Percentiles rank a stretch among this genome's conserved stretches.
Evolutionary conservation across 768 basidiomycete genomes (phyloP).

Genomic region (Rhizopogon salebrosus): DNA sequence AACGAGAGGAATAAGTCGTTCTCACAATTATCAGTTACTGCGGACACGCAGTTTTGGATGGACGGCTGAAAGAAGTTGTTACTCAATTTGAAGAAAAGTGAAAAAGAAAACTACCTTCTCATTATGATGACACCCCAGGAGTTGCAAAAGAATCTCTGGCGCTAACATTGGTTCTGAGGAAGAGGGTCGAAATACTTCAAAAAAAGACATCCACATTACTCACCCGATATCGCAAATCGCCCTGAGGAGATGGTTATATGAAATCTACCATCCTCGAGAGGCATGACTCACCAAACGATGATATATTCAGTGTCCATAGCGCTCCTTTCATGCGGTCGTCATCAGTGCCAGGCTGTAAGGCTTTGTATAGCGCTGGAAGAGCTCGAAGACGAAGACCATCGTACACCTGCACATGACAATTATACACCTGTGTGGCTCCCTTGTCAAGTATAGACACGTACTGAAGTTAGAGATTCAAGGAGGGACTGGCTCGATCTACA

Average conservation of each 20-base stretch:
- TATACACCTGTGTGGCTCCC: background rate
- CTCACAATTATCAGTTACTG: constrained; percentile 64
- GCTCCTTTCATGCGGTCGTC: constrained; percentile 94
- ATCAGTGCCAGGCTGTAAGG: constrained; percentile 64
- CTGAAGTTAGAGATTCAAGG: constrained; percentile 25
- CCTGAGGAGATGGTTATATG: constrained; percentile 18
- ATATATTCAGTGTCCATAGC: constrained; percentile 67
- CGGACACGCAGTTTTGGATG: constrained; percentile 67
- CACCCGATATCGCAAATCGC: constrained; percentile 39
- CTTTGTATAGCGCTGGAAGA: constrained; percentile 51
- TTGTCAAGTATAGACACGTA: background rate
- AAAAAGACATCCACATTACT: constrained; percentile 3
- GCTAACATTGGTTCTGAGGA: constrained; percentile 57
- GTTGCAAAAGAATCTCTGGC: constrained; percentile 48
- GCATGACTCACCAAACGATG: constrained; percentile 46
- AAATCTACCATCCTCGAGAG: background rate
- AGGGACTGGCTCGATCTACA: constrained; percentile 34
- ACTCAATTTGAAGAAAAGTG: background rate
- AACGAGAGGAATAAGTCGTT: background rate
- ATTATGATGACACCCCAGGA: constrained; percentile 76
- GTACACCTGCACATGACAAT: constrained; percentile 40
- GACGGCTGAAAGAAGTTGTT: constrained; percentile 45
- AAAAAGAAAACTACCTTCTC: constrained; percentile 54
- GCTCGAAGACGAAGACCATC: constrained; percentile 66
- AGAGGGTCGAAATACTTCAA: background rate